These are phyloP conservation scores for Penicillium concentricum DNA, from an alignment of 2,329 filamentous ascomycete genomes.

Conservation along the genomic window DNA sequence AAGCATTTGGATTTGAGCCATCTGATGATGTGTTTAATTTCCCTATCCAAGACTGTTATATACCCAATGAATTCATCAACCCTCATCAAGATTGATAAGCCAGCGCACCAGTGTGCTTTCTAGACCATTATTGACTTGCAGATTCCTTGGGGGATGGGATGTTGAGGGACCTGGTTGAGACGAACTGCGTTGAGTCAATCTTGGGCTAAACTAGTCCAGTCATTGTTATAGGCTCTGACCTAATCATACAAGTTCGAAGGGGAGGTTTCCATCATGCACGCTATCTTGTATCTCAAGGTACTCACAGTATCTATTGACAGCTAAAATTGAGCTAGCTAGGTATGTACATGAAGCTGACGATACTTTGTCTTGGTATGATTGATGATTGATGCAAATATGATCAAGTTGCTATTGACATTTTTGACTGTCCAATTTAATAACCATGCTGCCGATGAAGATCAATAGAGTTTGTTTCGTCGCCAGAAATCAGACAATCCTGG, in stretches of 20 bases:
- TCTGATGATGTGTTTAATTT: conserved; percentile 3
- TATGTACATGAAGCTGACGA: not conserved
- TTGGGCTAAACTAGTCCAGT: not conserved
- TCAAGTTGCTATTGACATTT: not conserved
- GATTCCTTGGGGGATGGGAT: not conserved
- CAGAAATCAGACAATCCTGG: conserved; percentile 16
- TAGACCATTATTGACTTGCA: not conserved
- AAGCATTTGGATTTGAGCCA: not conserved
- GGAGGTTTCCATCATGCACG: not conserved
- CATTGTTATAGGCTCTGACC: not conserved
- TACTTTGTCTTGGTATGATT: not conserved
- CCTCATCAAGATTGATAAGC: not conserved
- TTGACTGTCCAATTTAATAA: conserved; percentile 10
- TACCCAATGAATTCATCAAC: conserved; percentile 21
- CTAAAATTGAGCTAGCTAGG: not conserved
- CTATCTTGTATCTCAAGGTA: not conserved
- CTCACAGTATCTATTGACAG: not conserved
- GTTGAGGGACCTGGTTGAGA: not conserved
- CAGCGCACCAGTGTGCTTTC: not conserved
- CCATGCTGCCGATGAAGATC: not conserved
- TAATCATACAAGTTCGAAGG: not conserved
- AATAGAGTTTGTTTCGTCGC: conserved; percentile 30
- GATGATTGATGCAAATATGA: not conserved
- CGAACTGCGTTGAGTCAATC: not conserved
- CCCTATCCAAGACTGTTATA: conserved; percentile 16